Evolutionary conservation across 2,329 filamentous ascomycete species (phyloP), one percentile per base, ranked within the genome.

Genomic region (Colletotrichum liriopes): DNA sequence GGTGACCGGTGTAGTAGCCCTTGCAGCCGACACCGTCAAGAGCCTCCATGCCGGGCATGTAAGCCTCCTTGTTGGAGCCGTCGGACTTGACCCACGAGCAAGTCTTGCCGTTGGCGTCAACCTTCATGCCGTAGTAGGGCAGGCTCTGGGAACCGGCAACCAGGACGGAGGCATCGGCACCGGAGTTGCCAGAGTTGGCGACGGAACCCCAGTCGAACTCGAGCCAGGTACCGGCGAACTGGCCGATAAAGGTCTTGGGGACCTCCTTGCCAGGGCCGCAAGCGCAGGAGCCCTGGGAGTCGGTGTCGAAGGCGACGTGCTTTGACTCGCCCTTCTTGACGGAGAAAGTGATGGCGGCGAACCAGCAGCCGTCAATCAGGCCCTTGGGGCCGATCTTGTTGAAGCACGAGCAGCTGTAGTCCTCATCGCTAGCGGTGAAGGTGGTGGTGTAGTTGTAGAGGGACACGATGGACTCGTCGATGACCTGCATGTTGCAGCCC

Each of bases 401-500:
- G 82, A 80, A 87, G 82, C 83, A 85, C 45, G 77, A 76, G 77
- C 87, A 88, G 54, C 78, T 51, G 67, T 82, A 80, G 55, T 77
- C 62, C 73, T 67, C 77, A 63, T 80, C 78, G 62, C 81, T 82
- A 77, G 83, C 82, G 64, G 77, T 78, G 77, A 87, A 85, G 74
- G 79, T 79, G 72, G 81, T 73, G 26, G 80, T 79, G 82, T 88
- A 86, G 65, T 84, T 73, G 82, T 88, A 89, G 73, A 82, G 64
- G 72, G 76, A 60, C 72, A 79, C 79, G 60, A 83, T 77, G 59
- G 74, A 73, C 69, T 75, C 76, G 74, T 81, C 76, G 71, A 89
- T 78, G 41, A 82, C 73, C 84, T 86, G 85, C 61, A 88, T 79
- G 85, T 89, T 89, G 85, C 86, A 87, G 77, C 86, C 86, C 78